Evolutionary conservation across 2,329 filamentous ascomycete genomes (phyloP).

Genomic region (Arthrobotrys musiformis): DNA sequence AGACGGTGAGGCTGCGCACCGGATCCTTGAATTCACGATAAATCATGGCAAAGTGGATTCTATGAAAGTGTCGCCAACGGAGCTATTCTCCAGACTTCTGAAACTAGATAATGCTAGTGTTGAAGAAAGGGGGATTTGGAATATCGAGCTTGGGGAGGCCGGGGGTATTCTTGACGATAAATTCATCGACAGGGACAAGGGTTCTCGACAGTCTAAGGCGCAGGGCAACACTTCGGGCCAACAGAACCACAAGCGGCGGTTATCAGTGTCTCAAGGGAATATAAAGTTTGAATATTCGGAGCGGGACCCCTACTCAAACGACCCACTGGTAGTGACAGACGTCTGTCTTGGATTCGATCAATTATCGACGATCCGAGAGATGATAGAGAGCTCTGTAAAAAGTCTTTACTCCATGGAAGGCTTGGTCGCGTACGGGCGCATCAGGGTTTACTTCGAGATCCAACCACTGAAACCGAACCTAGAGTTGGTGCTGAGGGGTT

Average conservation of each 20-base stretch:
- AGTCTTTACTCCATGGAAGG: not conserved
- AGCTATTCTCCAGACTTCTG: not conserved
- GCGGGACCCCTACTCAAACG: not conserved
- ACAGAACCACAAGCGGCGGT: not conserved
- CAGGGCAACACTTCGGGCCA: not conserved
- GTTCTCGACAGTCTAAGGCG: not conserved
- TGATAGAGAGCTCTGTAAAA: not conserved
- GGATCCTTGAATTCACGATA: not conserved
- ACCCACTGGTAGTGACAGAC: not conserved
- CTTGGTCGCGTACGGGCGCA: not conserved
- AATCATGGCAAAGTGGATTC: not conserved
- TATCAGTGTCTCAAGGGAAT: not conserved
- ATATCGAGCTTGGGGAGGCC: slow-evolving; percentile 8
- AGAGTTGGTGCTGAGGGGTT: not conserved
- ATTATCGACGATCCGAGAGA: not conserved
- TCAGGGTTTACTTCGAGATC: not conserved
- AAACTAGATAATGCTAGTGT: slow-evolving; percentile 8
- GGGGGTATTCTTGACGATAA: slow-evolving; percentile 1
- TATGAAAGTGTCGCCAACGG: not conserved
- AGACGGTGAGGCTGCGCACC: not conserved
- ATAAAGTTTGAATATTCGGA: not conserved
- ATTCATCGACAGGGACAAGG: slow-evolving; percentile 4
- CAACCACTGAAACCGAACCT: not conserved
- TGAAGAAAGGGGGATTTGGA: slow-evolving; percentile 10
- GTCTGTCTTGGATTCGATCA: not conserved